phyloP scores from a whole-genome alignment of 179 eudicot genomes.

The Silene coronaria region DNA sequence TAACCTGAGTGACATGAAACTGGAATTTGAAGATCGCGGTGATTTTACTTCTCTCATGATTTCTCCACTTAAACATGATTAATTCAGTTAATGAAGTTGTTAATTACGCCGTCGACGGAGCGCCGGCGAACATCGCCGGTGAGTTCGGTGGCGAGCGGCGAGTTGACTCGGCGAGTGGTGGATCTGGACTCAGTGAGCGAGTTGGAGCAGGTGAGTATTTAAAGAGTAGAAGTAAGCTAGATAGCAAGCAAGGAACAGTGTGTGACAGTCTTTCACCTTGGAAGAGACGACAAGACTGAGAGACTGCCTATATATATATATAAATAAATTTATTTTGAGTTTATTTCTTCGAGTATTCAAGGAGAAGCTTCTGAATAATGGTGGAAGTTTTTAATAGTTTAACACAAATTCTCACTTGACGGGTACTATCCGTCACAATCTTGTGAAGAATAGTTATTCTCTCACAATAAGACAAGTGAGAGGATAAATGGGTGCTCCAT shows the following conservation, averaged over 20 bases:
- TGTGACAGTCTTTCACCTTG: slow-evolving; percentile 9
- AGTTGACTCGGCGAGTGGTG: slow-evolving; percentile 17
- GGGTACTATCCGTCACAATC: too few species aligned
- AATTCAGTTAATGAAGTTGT: not conserved
- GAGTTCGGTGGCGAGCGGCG: slow-evolving; percentile 2
- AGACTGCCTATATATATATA: not conserved
- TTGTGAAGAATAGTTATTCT: too few species aligned
- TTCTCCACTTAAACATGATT: slow-evolving; percentile 91
- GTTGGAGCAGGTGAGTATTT: slow-evolving; percentile 14
- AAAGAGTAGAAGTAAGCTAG: not conserved
- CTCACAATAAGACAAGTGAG: too few species aligned
- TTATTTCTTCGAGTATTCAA: not conserved
- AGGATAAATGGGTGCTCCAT: too few species aligned
- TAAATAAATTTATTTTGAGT: not conserved
- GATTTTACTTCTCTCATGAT: slow-evolving; percentile 53
- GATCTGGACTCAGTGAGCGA: slow-evolving; percentile 9
- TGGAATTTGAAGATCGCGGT: slow-evolving; percentile 67
- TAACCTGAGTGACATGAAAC: slow-evolving; percentile 84
- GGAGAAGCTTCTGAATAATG: slow-evolving; percentile 19
- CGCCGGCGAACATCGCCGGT: slow-evolving; percentile 22
- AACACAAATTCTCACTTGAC: too few species aligned
- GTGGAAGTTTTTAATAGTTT: not conserved
- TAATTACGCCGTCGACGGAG: not conserved
- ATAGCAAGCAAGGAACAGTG: not conserved
- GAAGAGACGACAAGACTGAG: slow-evolving; percentile 17